phyloP scores from a whole-genome alignment of 1,139 yeast species.

The Magnusiomyces ingens region DNA sequence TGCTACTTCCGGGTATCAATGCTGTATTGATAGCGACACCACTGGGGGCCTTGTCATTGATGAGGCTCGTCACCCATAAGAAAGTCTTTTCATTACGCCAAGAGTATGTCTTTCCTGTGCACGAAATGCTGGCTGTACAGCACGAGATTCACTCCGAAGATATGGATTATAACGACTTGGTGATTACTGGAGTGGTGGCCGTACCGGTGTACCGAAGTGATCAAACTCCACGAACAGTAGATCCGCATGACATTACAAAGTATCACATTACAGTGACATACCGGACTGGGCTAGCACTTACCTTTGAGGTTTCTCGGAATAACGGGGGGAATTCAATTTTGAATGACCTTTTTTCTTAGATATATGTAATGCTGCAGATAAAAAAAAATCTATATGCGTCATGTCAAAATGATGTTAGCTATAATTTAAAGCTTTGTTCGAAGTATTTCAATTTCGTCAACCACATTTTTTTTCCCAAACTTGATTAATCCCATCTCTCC shows the following conservation, averaged over 20 bases:
- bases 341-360: too few relatives aligned
- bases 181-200: constrained; percentile 21
- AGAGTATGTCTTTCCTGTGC: constrained; percentile 44
- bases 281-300: constrained; percentile 20
- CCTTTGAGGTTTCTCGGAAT: constrained; percentile 17
- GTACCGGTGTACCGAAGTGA: constrained; percentile 16
- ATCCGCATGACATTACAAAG: constrained; percentile 6
- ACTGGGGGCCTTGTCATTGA: not conserved
- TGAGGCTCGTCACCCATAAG: constrained; percentile 31
- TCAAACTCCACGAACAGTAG: constrained; percentile 13
- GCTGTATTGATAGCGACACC: not conserved
- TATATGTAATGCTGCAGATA: too few relatives aligned
- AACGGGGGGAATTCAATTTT: not conserved
- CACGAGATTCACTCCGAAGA: not conserved
- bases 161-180: constrained; percentile 16
- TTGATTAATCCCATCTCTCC: constrained; percentile 27
- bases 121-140: constrained; percentile 16
- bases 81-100: constrained; percentile 58
- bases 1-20: not conserved
- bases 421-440: constrained; percentile 7
- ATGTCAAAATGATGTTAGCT: too few relatives aligned
- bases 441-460: constrained; percentile 21
- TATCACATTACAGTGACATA: constrained; percentile 17
- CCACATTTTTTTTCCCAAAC: constrained; percentile 19
- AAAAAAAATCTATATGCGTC: too few relatives aligned